These are phyloP conservation scores for Trichoderma pleuroti DNA, from an alignment of 2,329 filamentous ascomycete species.

Conservation along the genomic window DNA sequence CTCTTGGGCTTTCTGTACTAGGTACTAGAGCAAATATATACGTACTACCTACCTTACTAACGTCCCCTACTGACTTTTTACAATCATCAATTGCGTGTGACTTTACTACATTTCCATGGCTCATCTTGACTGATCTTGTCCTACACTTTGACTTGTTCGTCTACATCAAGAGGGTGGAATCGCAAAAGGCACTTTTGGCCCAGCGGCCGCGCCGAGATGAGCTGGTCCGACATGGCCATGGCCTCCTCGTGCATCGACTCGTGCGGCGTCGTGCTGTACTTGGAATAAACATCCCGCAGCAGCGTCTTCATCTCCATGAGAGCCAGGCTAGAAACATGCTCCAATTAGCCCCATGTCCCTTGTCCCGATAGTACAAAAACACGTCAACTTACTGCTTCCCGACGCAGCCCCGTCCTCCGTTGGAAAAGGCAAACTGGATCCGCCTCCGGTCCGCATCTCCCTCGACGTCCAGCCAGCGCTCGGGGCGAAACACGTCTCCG, in stretches of 20 bases:
- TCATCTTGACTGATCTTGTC: neutral
- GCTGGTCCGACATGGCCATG: conserved; percentile 65
- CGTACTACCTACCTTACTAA: too few relatives aligned
- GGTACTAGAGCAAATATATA: too few relatives aligned
- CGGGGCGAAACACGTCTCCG: conserved; percentile 73
- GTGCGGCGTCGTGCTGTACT: conserved; percentile 55
- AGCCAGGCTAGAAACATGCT: conserved; percentile 43
- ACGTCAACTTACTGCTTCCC: conserved; percentile 67
- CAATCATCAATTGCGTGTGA: neutral
- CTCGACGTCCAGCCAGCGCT: conserved; percentile 73
- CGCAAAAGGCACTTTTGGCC: conserved; percentile 57
- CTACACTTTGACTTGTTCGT: neutral
- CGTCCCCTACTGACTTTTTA: too few relatives aligned
- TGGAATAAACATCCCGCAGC: conserved; percentile 59
- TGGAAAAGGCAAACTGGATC: conserved; percentile 63
- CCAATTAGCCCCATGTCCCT: too few relatives aligned
- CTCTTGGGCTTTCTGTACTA: neutral
- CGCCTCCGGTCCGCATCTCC: conserved; percentile 69
- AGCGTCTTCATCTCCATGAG: conserved; percentile 66
- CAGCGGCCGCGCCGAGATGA: conserved; percentile 62
- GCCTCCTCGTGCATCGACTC: conserved; percentile 49
- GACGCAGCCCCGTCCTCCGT: conserved; percentile 62
- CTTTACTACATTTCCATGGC: neutral
- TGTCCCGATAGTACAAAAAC: too few relatives aligned
- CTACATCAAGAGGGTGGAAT: conserved; percentile 37